A percentile compares a stretch with the other conserved stretches of the same genome.
phyloP scores from a whole-genome alignment of 345 rosid genomes.

The Clarkia xantiana region DNA sequence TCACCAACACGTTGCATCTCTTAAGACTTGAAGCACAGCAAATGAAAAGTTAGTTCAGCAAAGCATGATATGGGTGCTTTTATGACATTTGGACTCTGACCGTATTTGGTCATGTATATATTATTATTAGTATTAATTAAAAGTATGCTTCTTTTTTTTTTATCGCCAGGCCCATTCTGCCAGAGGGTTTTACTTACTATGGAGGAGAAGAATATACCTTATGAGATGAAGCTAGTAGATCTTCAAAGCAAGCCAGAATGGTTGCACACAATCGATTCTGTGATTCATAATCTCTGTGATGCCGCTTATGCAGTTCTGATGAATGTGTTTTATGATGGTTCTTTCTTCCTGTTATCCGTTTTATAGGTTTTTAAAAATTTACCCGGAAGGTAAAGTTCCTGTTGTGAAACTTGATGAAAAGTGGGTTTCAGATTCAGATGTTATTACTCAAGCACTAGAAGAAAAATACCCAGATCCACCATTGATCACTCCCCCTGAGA shows the following conservation, averaged over 20 bases:
- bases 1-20: too few relatives aligned
- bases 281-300: neutral
- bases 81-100: too few relatives aligned
- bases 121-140: too few relatives aligned
- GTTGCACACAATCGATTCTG: constrained; percentile 19
- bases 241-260: constrained; percentile 81
- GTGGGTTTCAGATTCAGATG: constrained; percentile 95
- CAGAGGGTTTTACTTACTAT: constrained; percentile 74
- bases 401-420: constrained; percentile 65
- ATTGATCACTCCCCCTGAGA: constrained; percentile 63
- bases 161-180: constrained; percentile 64
- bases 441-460: constrained; percentile 64
- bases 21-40: too few relatives aligned
- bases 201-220: constrained; percentile 84
- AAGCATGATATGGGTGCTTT: too few relatives aligned
- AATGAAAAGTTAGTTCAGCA: too few relatives aligned
- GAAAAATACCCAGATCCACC: constrained; percentile 83
- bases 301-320: neutral
- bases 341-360: constrained; percentile 3
- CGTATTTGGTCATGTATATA: too few relatives aligned
- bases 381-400: constrained; percentile 90
- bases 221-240: constrained; percentile 79
- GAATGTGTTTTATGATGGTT: too few relatives aligned
- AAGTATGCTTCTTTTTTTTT: neutral
- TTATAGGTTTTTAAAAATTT: constrained; percentile 65